These are phyloP conservation scores for Quercus phellos DNA, from an alignment of 331 rosid species.

Conservation along the genomic window DNA sequence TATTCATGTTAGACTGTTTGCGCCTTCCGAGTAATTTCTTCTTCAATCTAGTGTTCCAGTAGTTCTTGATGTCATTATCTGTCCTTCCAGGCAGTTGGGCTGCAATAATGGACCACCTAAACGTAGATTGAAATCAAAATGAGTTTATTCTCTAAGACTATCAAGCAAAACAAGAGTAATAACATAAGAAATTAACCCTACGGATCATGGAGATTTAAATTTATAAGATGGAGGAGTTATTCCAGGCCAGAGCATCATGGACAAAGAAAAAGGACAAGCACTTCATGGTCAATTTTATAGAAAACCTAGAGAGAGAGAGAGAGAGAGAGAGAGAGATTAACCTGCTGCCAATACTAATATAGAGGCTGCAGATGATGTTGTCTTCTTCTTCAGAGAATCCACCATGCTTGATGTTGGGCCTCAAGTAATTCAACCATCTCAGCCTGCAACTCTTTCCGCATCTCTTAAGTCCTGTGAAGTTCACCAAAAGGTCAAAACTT, in stretches of 20 bases:
- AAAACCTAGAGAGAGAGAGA: not conserved
- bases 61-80: constrained; percentile 93
- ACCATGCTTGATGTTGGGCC: constrained; percentile 98
- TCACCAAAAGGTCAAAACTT: constrained; percentile 16
- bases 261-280: constrained; percentile 64
- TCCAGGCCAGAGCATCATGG: constrained; percentile 28
- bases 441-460: constrained; percentile 97
- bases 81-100: constrained; percentile 99
- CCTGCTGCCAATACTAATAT: constrained; percentile 99
- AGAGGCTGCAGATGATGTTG: constrained; percentile 87
- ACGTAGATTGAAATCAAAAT: constrained; percentile 6
- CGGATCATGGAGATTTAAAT: constrained; percentile 9
- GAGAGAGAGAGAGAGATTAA: constrained; percentile 20
- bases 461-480: constrained; percentile 78
- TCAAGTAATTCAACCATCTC: constrained; percentile 89
- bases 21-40: constrained; percentile 85
- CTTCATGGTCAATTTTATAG: constrained; percentile 1
- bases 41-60: constrained; percentile 96
- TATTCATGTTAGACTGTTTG: constrained; percentile 42
- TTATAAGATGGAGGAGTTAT: not conserved
- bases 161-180: constrained; percentile 1
- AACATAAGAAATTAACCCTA: constrained; percentile 1
- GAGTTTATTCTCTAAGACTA: constrained; percentile 11
- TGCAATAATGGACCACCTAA: constrained; percentile 98
- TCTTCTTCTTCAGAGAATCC: constrained; percentile 99